phyloP scores from a whole-genome alignment of 805 yeast species.

The Brettanomyces custersianus region DNA sequence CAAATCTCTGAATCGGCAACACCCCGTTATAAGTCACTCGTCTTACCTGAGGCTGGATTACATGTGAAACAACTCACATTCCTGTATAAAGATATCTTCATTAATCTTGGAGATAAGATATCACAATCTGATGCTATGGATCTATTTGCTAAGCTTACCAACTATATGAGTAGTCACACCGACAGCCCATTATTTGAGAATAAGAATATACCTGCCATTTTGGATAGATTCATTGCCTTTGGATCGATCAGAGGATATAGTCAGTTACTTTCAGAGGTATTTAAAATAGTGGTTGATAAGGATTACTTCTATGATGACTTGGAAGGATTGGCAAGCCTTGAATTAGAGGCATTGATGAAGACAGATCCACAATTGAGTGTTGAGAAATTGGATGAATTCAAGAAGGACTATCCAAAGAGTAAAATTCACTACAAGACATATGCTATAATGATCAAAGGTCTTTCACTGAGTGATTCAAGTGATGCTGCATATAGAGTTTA shows the following conservation, averaged over 20 bases:
- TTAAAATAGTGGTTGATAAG: background rate
- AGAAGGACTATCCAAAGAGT: background rate
- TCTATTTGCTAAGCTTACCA: background rate
- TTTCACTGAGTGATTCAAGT: background rate
- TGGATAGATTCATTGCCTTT: slow-evolving; percentile 2
- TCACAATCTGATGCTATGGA: background rate
- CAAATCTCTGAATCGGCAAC: no score
- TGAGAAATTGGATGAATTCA: slow-evolving; percentile 2
- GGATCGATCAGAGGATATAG: background rate
- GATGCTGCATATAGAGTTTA: slow-evolving; percentile 2
- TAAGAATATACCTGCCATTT: background rate
- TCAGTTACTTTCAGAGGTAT: background rate
- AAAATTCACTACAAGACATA: slow-evolving; percentile 3
- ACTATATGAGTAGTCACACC: background rate
- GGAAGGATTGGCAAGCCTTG: background rate
- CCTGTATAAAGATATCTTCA: slow-evolving; percentile 1
- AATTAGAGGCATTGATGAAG: background rate
- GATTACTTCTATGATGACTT: background rate
- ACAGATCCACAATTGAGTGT: background rate
- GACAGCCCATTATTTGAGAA: background rate
- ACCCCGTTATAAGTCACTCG: no score
- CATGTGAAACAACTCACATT: no score
- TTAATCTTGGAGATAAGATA: background rate
- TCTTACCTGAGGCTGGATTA: no score
- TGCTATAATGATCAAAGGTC: slow-evolving; percentile 2